Base-by-base conservation (phyloP, 1,284 basidiomycete genomes). In the Sporisorium exsertum region DNA sequence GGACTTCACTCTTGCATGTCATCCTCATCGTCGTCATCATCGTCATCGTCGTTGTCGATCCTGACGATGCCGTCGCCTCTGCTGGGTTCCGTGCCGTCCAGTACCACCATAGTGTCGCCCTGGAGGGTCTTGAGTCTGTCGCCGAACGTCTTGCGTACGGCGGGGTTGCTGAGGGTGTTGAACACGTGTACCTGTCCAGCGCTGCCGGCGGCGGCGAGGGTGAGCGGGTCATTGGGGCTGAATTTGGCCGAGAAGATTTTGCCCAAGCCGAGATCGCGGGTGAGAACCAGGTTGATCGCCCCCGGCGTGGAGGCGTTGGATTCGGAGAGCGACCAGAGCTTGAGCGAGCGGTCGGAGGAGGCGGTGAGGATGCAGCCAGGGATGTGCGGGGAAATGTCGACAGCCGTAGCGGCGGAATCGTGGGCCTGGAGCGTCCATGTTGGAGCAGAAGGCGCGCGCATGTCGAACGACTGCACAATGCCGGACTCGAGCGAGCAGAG, bases 381-480 rank as follows among this genome's bases (percentile, higher is more conserved):
- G 58, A 99, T 90, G 84, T 95, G 92, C 1, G 95, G 92, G 83
- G 94, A 96, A 73, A 98, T 89, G 85, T 99, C 96, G 53, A 99
- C 88, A 1, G 93, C 90, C 1, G 94, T 94, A n/a, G 91, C 92
- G 0, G 94, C 92, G n/a, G 94, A 93, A 77, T 97, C 93, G 86
- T 99, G 97, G 0, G 97, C 97, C 16, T 93, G 91, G 1, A 99
- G 88, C 3, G 94, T 99, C 88, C 94, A 99, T 24, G 92, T 90
- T 4, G 88, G 82, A 0, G 40, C 3, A 13, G 58, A 37, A 2
- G 98, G 88, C 27, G 91, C 91, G 58, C 95, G 90, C 5, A 91
- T 92, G 85, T 99, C 96, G 84, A 93, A 99, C 18, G 95, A 93
- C 92, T 95, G 79, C 0, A 70, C 64, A 1, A 63, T 27, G 27